These are phyloP conservation scores for Cryphonectria japonica DNA, from an alignment of 2,329 filamentous ascomycete species.

Conservation along the genomic window DNA sequence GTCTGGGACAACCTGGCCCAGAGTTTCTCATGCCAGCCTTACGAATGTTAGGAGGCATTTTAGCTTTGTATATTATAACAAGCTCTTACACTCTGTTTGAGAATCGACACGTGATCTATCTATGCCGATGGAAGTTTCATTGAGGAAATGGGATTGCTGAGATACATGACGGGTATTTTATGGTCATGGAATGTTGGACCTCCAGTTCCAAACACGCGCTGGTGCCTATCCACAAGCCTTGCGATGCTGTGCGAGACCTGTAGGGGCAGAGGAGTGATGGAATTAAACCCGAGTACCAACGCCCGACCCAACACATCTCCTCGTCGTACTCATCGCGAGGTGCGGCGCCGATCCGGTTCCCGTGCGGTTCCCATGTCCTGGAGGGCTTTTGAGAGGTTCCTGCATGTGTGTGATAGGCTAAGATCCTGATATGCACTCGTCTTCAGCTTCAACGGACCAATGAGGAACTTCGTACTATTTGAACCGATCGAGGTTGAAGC, in stretches of 20 bases:
- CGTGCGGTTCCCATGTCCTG: neutral
- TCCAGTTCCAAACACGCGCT: neutral
- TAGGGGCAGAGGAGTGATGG: neutral
- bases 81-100: neutral
- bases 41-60: constrained; percentile 6
- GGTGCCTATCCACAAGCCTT: neutral
- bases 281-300: neutral
- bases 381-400: neutral
- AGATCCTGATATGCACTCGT: neutral
- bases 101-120: neutral
- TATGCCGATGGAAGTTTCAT: neutral
- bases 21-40: constrained; percentile 24
- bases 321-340: neutral
- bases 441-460: neutral
- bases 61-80: neutral
- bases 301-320: neutral
- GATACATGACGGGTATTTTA: neutral
- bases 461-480: neutral
- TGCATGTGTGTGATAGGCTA: neutral
- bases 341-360: neutral
- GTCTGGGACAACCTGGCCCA: constrained; percentile 25
- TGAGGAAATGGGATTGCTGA: neutral
- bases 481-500: neutral
- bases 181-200: neutral
- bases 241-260: neutral